Conservation (phyloP, 2,329 filamentous ascomycete genomes). For the Phoma sp. region DNA sequence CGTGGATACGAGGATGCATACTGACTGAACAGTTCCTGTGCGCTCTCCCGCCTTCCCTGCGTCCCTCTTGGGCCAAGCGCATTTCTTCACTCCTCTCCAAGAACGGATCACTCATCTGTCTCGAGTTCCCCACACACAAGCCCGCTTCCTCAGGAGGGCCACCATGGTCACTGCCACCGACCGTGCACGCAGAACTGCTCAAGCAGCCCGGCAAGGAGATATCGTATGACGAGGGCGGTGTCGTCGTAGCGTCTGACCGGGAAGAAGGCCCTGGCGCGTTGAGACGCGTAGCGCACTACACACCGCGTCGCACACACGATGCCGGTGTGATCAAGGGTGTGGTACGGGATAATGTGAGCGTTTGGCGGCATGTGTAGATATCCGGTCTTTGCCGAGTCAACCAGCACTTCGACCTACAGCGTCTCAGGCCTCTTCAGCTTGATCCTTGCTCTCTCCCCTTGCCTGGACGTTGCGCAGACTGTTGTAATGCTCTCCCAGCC, state of each 20-base stretch:
- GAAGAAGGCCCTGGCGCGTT: slow-evolving; percentile 50
- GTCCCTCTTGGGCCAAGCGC: slow-evolving; percentile 64
- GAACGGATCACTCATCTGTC: slow-evolving; percentile 63
- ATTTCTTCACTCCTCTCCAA: slow-evolving; percentile 61
- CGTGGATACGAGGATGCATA: neutral
- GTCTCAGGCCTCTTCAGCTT: neutral
- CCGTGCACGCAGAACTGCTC: slow-evolving; percentile 75
- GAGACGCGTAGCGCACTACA: slow-evolving; percentile 59
- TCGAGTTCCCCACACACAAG: slow-evolving; percentile 82
- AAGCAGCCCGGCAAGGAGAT: slow-evolving; percentile 72
- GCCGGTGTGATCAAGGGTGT: slow-evolving; percentile 55
- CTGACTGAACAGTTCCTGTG: slow-evolving; percentile 62
- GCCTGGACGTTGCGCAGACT: slow-evolving; percentile 63
- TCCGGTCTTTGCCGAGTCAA: neutral
- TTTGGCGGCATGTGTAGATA: slow-evolving; percentile 51
- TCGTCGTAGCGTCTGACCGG: slow-evolving; percentile 57
- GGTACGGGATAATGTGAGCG: slow-evolving; percentile 56
- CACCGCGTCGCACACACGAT: slow-evolving; percentile 62
- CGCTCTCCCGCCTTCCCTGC: slow-evolving; percentile 61
- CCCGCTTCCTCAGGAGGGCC: slow-evolving; percentile 70
- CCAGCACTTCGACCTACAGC: neutral
- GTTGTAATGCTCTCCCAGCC: slow-evolving; percentile 97
- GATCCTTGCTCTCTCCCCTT: slow-evolving; percentile 13
- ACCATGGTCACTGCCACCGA: slow-evolving; percentile 72
- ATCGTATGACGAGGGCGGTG: slow-evolving; percentile 63